Conservation (phyloP, 352 stramenopile genomes). For the Phytophthora ohioensis region DNA sequence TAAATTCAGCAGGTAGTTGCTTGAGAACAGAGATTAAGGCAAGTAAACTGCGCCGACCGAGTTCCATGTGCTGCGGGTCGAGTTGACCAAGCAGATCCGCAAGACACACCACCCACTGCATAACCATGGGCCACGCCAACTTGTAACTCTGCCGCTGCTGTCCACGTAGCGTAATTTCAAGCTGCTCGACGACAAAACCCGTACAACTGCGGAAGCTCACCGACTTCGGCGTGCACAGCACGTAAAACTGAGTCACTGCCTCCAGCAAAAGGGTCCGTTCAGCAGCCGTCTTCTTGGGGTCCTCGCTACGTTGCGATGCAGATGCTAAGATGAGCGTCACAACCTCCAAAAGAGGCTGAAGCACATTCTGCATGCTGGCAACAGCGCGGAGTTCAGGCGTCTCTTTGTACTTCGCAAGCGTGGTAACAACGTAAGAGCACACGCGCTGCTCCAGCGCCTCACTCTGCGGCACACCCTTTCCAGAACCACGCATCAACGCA, state of each 20-base stretch:
- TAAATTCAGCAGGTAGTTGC: slow-evolving; percentile 69
- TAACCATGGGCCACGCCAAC: slow-evolving; percentile 66
- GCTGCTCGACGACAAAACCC: slow-evolving; percentile 70
- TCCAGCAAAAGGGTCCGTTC: slow-evolving; percentile 58
- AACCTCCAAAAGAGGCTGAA: slow-evolving; percentile 68
- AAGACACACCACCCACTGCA: slow-evolving; percentile 80
- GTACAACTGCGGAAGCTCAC: slow-evolving; percentile 81
- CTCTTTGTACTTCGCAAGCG: slow-evolving; percentile 70
- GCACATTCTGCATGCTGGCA: slow-evolving; percentile 67
- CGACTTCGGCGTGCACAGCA: slow-evolving; percentile 67
- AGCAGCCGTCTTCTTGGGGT: slow-evolving; percentile 4
- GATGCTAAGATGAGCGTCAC: slow-evolving; percentile 58
- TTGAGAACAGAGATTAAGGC: slow-evolving; percentile 82
- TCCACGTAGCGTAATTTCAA: slow-evolving; percentile 52
- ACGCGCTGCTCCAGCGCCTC: slow-evolving; percentile 55
- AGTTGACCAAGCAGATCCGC: slow-evolving; percentile 66
- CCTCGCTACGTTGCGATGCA: slow-evolving; percentile 10
- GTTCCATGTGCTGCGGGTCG: slow-evolving; percentile 65
- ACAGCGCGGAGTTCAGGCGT: slow-evolving; percentile 68
- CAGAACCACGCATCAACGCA: slow-evolving; percentile 27
- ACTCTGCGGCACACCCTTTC: slow-evolving; percentile 16
- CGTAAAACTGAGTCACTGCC: slow-evolving; percentile 75
- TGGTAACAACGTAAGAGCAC: slow-evolving; percentile 60
- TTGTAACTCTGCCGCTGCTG: slow-evolving; percentile 36
- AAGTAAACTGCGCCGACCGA: slow-evolving; percentile 68